Evolutionary conservation across 345 rosid genomes (phyloP), one percentile per base, ranked within the genome.

Genomic region (Brassica rapa): DNA sequence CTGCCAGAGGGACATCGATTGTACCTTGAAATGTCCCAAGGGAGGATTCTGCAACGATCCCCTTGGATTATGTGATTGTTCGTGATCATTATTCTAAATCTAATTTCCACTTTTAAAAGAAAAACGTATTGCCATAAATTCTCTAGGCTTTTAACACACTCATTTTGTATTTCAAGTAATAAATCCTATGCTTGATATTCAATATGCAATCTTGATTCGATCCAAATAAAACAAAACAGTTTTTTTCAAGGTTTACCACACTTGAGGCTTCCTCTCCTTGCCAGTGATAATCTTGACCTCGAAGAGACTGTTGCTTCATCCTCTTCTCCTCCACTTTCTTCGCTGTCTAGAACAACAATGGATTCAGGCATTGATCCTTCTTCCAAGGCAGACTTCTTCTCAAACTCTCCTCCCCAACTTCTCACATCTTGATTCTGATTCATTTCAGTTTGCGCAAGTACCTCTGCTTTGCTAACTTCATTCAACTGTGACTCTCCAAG

Each of bases 241-340:
- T 27, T n/a, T n/a, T 51, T 29, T 69, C 62, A 70, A 16, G 6
- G 63, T 70, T 15, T 69, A 51, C 21, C 21, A n/a, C 23, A 8
- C 46, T 69, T 69, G 62, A 16, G 46, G 19, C 63, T 39, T 68
- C 72, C 62, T 70, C 73, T 87, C 61, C 86, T 66, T 69, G 76
- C 77, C 62, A 85, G 19, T 51, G 84, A 74, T 77, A 81, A 70
- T 71, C 77, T 82, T 37, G 70, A 70, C 84, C 86, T 84, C 32
- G 16, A 19, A 29, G 75, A 61, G 15, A 67, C 57, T 60, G 64
- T 12, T 60, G 8, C 27, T 68, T 74, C 76, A 51, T 66, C 76
- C 19, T 19, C 83, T 77, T 90, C 94, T 15, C 86, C 88, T 70
- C 86, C 97, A 27, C 94, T 89, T 3, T 91, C 97, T 78, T 93